Base-by-base conservation (phyloP, 495 filamentous ascomycete species). In the Annulohypoxylon nitens region DNA sequence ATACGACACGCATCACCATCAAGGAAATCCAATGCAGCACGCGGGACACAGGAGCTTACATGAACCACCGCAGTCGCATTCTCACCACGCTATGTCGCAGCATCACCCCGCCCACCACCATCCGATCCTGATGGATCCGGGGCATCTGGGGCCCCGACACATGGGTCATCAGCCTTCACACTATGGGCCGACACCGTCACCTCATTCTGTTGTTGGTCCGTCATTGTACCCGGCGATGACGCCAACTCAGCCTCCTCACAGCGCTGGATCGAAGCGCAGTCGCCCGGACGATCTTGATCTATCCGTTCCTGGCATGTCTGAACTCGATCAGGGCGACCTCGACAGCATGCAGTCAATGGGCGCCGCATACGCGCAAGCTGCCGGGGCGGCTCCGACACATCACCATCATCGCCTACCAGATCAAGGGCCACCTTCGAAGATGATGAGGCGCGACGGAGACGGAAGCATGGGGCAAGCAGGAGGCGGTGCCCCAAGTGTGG, bases 361-460 rank as follows among this genome's bases (percentile, higher is more conserved):
- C 25, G 71, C 80, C 18, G 76, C 83, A 45, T 85, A 84, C 53
- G 81, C 71, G 33, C 82, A 85, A 51, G 76, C 79, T 39, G 69
- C 81, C 11, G 69, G 76, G 6, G 69, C 78, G 33, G 71, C 77
- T 36, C 86, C 84, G 41, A 87, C 88, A 6, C 91, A 93, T 76
- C 92, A 95, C 75, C 91, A 92, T 75, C 93, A 94, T 73, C 87
- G 88, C 34, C 85, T 94, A 4, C 92, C 92, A 14, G 85, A 90
- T 58, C 89, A 90, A 55, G 85, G 86, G 5, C 85, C 86, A n/a
- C 86, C 83, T 51, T 83, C 79, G 76, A 90, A 88, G 76, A 84
- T 86, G 76, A 81, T 84, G 78, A 82, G 88, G 61, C 82, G 82
- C 41, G 86, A 86, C 47, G 84, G 83, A 10, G 86, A 85, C 43